phyloP scores from a whole-genome alignment of 2,329 filamentous ascomycete genomes.

The Colletotrichum magnum region DNA sequence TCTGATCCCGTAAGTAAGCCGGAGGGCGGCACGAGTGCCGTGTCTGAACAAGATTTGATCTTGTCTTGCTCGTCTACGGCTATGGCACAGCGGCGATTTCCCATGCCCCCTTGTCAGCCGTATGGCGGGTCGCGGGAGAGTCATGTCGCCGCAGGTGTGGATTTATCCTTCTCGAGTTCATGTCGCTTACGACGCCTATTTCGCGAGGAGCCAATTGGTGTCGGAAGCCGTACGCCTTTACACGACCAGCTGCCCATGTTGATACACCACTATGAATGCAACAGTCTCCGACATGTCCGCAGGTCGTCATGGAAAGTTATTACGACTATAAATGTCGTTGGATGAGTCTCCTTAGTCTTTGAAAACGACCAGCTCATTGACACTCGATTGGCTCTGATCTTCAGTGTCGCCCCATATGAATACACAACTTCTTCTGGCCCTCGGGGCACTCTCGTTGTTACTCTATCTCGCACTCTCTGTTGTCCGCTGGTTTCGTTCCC shows the following conservation, averaged over 20 bases:
- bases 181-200: constrained; percentile 11
- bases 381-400: too few relatives aligned
- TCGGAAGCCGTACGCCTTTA: not conserved
- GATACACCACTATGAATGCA: not conserved
- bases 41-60: too few relatives aligned
- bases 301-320: too few relatives aligned
- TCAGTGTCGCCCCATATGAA: constrained; percentile 1
- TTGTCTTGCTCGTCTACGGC: too few relatives aligned
- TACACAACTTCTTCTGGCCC: not conserved
- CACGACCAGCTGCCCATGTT: not conserved
- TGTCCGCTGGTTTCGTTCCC: constrained; percentile 38
- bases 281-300: not conserved
- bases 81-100: too few relatives aligned
- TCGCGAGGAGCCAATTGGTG: constrained; percentile 5
- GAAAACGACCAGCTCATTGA: not conserved
- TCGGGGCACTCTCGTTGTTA: not conserved
- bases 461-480: not conserved
- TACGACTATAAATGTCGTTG: too few relatives aligned
- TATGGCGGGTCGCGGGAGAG: too few relatives aligned
- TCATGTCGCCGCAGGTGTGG: not conserved
- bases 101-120: too few relatives aligned
- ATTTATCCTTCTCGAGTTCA: not conserved
- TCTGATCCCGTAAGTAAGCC: too few relatives aligned
- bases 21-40: too few relatives aligned
- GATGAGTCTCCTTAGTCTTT: too few relatives aligned